Evolutionary conservation across 352 stramenopile genomes (phyloP).

Genomic region (Globisporangium ultimum): DNA sequence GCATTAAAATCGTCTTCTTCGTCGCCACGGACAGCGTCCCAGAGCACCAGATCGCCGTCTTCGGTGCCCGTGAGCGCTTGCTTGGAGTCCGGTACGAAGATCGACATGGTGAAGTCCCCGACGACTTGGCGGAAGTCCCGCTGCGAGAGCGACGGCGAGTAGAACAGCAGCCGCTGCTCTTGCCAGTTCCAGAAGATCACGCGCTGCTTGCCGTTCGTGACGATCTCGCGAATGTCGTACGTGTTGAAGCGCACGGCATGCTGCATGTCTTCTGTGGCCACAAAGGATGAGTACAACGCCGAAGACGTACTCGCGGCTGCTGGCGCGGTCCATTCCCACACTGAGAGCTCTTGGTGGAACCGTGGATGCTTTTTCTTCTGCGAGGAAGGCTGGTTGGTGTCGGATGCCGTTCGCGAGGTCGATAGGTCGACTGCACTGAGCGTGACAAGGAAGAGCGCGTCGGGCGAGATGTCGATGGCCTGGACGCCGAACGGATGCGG

Average conservation of each 20-base stretch:
- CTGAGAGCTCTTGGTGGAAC: constrained; percentile 72
- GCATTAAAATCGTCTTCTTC: constrained; percentile 24
- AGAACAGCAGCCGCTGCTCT: constrained; percentile 74
- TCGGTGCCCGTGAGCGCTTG: constrained; percentile 84
- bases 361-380: constrained; percentile 23
- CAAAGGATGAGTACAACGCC: constrained; percentile 53
- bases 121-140: constrained; percentile 79
- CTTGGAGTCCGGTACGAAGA: constrained; percentile 85
- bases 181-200: constrained; percentile 92
- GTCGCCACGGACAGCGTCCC: constrained; percentile 51
- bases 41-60: constrained; percentile 87
- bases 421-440: constrained; percentile 45
- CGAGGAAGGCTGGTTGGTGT: neutral
- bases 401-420: constrained; percentile 9
- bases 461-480: constrained; percentile 86
- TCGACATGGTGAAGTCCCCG: constrained; percentile 81
- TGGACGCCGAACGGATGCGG: constrained; percentile 77
- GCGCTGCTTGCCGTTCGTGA: constrained; percentile 81
- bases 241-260: constrained; percentile 88
- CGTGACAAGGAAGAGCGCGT: constrained; percentile 88
- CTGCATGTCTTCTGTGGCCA: constrained; percentile 76
- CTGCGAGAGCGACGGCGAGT: constrained; percentile 79
- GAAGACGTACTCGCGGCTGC: constrained; percentile 22
- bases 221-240: constrained; percentile 84
- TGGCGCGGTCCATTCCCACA: constrained; percentile 84